Evolutionary conservation across 2,329 filamentous ascomycete species (phyloP), one percentile per base, ranked within the genome.

Genomic region (Dryadomyces sulphureus): DNA sequence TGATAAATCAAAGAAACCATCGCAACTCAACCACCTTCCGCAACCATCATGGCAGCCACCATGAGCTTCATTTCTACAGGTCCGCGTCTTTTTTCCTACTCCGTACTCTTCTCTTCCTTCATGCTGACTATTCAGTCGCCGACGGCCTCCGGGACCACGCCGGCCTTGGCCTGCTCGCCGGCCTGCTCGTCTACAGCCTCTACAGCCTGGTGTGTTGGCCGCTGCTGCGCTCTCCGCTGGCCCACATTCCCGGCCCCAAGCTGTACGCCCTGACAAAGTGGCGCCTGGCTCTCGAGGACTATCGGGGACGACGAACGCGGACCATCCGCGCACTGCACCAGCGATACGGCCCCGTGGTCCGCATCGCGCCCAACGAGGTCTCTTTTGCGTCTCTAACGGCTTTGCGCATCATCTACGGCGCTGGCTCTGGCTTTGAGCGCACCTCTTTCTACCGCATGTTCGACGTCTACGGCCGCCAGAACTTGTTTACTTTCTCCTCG

Each of bases 361-460:
- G 70, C 4, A 60, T 72, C 7, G 64, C 62, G 0, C 70, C 70
- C 0, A 60, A 63, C 43, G 67, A 72, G 50, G 56, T 73, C 1
- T 66, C 63, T 0, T 63, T 65, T 51, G 58, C 58, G 19, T 61
- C 55, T 5, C 56, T 71, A 0, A 56, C 63, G 0, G 72, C 71
- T 0, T 50, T 75, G 34, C 62, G 65, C n/a, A 65, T 64, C 0
- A 75, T 76, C 20, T 75, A 77, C 54, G 70, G 72, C 0, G 65
- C 72, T 1, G 72, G 73, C 1, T 68, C 63, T 40, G 64, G 64
- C 0, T 75, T 68, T 46, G 69, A 67, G 36, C 57, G 70, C 35
- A 71, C 70, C 0, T 41, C 44, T 1, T 76, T 75, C 52, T 76
- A 76, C 46, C 63, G 65, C 39, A 73, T 75, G 67, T 75, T 76